These are phyloP conservation scores for Candida qinlingensis DNA, from an alignment of 805 yeast genomes.

Conservation along the genomic window DNA sequence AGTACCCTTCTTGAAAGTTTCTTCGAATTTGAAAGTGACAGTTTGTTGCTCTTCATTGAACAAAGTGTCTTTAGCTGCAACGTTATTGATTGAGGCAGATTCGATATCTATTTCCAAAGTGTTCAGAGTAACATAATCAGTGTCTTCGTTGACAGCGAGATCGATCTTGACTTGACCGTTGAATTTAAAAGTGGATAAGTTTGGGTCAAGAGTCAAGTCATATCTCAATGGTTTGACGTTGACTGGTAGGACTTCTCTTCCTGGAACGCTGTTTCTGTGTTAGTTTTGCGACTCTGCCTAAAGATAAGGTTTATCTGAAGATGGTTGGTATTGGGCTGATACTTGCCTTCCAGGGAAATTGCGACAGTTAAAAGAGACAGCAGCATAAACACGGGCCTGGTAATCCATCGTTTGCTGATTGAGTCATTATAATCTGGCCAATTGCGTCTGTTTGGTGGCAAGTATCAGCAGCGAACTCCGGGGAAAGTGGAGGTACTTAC, in stretches of 20 bases:
- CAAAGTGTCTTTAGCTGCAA: constrained; percentile 32
- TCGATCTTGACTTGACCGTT: constrained; percentile 51
- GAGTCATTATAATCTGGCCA: too few species aligned
- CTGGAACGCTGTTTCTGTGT: constrained; percentile 18
- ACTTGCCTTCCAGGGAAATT: not conserved
- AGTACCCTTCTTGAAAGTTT: constrained; percentile 33
- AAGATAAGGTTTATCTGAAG: too few species aligned
- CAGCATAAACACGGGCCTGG: too few species aligned
- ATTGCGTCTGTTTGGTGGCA: too few species aligned
- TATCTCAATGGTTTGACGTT: constrained; percentile 73
- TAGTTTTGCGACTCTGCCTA: not conserved
- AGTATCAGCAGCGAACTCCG: too few species aligned
- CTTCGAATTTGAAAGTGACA: constrained; percentile 51
- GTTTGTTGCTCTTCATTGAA: constrained; percentile 55
- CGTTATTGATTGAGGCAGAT: constrained; percentile 35
- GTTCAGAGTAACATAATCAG: constrained; percentile 50
- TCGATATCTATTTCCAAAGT: constrained; percentile 59
- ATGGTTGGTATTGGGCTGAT: not conserved
- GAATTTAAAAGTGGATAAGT: constrained; percentile 52
- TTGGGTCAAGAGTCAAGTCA: constrained; percentile 59
- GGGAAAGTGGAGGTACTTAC: not conserved
- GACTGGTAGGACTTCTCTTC: constrained; percentile 49
- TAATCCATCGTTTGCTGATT: too few species aligned
- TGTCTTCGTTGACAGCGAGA: constrained; percentile 43
- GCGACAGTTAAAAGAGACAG: not conserved